phyloP scores from a whole-genome alignment of 192 early-diverging fungal species.

The Haplosporangium gracile region DNA sequence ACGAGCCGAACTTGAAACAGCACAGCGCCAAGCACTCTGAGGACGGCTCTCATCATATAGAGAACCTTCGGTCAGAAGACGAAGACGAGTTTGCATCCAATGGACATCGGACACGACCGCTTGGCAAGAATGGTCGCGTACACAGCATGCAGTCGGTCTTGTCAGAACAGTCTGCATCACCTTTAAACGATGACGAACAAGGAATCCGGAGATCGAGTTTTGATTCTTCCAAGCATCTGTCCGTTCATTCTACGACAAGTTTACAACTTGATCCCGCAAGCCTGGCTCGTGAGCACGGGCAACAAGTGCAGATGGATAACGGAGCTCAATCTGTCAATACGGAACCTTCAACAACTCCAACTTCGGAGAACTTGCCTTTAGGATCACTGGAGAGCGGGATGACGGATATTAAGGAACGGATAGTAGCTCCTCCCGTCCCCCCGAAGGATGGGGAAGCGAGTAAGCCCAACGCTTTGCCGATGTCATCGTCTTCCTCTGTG shows the following conservation, averaged over 20 bases:
- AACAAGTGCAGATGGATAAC: neutral
- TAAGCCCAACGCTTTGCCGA: neutral
- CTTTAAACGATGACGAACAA: neutral
- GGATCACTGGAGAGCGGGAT: neutral
- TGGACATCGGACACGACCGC: neutral
- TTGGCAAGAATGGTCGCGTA: conserved; percentile 1
- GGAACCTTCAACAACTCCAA: neutral
- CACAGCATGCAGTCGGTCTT: conserved; percentile 22
- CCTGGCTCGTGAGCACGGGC: neutral
- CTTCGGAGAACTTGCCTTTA: neutral
- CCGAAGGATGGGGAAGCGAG: neutral
- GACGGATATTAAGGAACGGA: conserved; percentile 33
- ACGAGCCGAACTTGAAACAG: conserved; percentile 17
- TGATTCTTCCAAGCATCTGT: neutral
- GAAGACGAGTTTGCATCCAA: conserved; percentile 22
- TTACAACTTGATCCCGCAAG: neutral
- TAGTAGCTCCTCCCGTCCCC: conserved; percentile 20
- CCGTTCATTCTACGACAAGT: neutral
- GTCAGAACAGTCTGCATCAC: conserved; percentile 19
- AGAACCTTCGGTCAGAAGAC: conserved; percentile 33
- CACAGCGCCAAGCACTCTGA: neutral
- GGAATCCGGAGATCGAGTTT: conserved; percentile 9
- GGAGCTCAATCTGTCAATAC: neutral
- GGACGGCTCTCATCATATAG: conserved; percentile 13
- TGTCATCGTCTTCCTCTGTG: conserved; percentile 31